Evolutionary conservation across 2,329 filamentous ascomycete species (phyloP), one percentile per base, ranked within the genome.

Genomic region (Xylariaceae sp.): DNA sequence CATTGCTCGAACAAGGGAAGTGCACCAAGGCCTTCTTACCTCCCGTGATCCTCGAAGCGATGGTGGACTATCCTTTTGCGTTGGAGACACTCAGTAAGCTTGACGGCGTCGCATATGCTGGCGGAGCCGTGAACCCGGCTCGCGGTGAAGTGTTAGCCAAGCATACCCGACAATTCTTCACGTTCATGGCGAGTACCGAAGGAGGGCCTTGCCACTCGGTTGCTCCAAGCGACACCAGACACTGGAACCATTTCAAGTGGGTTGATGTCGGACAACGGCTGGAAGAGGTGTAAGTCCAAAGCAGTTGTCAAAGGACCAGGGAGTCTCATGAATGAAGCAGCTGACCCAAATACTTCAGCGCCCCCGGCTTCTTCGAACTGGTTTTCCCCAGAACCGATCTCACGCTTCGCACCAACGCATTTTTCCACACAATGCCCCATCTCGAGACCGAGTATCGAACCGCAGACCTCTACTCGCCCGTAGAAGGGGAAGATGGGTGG

Each of bases 391-490:
- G 47, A 15, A 57, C 55, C 2, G 45, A 50, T 7, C 46, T 46
- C 8, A 47, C 54, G 11, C 42, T 52, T 4, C 38, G 44, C 14
- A 37, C 46, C 2, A 46, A 52, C 21, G 43, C 46, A 9, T 55
- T 38, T 38, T 56, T 52, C 16, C 49, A 52, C 32, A 55, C 51
- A 29, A 46, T 48, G 9, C 66, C 67, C 5, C 65, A 52, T 26
- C 65, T 66, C 3, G 63, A 62, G 1, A 24, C 6, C 21, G 60
- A 59, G 6, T 57, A 47, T 31, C 53, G 50, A 4, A 65, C 67
- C 2, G 67, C 56, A 40, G 68, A 69, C 34, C 66, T 68, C 15
- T 69, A 66, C 12, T 59, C 61, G 1, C 61, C 61, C 1, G 63
- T 59, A 5, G 50, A 56, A 24, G 67, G 59, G 13, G 54, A 52